These are phyloP conservation scores for Austroboletus novae-zelandiae DNA, from an alignment of 1,284 basidiomycete species.

Conservation along the genomic window DNA sequence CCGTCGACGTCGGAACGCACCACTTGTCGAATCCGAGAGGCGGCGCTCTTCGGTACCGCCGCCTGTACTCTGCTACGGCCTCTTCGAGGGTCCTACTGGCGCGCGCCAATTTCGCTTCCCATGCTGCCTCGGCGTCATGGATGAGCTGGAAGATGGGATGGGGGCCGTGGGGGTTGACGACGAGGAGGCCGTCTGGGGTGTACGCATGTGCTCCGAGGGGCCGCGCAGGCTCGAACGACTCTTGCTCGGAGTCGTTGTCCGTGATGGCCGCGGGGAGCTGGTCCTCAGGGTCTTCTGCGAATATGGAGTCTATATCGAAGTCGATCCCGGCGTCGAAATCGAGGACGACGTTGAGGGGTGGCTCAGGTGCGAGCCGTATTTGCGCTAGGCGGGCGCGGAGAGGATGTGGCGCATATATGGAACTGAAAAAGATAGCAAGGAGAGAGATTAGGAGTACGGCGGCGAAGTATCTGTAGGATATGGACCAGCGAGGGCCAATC, in stretches of 20 bases:
- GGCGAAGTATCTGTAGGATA: conserved; percentile 2
- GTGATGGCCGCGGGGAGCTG: too few relatives aligned
- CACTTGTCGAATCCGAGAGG: conserved; percentile 59
- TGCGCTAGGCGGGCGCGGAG: not conserved
- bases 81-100: conserved; percentile 46
- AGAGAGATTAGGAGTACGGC: conserved; percentile 1
- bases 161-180: conserved; percentile 31
- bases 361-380: not conserved
- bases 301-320: not conserved
- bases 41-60: conserved; percentile 45
- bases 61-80: conserved; percentile 46
- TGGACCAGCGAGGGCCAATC: not conserved
- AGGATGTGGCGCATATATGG: not conserved
- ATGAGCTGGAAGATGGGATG: conserved; percentile 49
- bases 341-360: not conserved
- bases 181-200: conserved; percentile 29
- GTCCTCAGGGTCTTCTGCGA: not conserved
- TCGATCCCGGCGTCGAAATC: not conserved
- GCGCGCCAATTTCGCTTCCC: conserved; percentile 39
- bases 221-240: too few relatives aligned
- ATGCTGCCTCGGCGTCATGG: conserved; percentile 36
- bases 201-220: conserved; percentile 22
- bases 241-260: too few relatives aligned
- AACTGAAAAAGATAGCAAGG: not conserved
- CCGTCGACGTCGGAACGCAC: conserved; percentile 30